A percentile compares a stretch with the other conserved stretches of the same genome.
Conservation (phyloP, 345 rosid genomes). For the Brassica carinata region DNA sequence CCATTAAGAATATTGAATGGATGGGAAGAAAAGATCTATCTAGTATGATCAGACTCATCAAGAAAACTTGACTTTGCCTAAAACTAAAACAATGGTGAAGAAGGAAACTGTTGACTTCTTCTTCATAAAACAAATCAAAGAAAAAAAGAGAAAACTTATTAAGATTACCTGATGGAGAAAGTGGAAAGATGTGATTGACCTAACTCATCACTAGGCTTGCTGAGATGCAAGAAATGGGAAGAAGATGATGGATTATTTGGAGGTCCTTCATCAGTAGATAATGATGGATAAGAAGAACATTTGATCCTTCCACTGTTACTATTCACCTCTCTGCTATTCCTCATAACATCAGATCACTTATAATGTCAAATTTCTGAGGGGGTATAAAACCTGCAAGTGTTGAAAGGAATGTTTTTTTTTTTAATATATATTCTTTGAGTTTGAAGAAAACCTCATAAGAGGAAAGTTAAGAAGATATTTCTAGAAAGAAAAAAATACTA, state of each 20-base stretch:
- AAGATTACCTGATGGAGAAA: slow-evolving; percentile 83
- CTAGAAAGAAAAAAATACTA: neutral
- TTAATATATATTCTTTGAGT: neutral
- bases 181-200: slow-evolving; percentile 46
- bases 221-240: slow-evolving; percentile 30
- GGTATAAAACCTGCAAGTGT: slow-evolving; percentile 18
- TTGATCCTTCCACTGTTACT: slow-evolving; percentile 53
- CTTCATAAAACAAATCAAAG: neutral
- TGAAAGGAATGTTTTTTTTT: neutral
- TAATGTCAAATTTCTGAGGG: neutral
- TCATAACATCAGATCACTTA: slow-evolving; percentile 55
- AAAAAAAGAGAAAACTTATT: neutral
- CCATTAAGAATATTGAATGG: slow-evolving; percentile 38
- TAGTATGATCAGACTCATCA: slow-evolving; percentile 13
- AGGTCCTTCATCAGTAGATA: slow-evolving; percentile 83
- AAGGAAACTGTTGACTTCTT: slow-evolving; percentile 17
- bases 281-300: slow-evolving; percentile 62
- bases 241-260: slow-evolving; percentile 71
- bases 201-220: slow-evolving; percentile 27
- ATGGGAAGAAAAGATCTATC: slow-evolving; percentile 37
- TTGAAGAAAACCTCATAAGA: slow-evolving; percentile 1
- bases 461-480: slow-evolving; percentile 19
- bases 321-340: slow-evolving; percentile 56
- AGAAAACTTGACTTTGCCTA: slow-evolving; percentile 28
- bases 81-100: slow-evolving; percentile 26